A percentile compares a stretch with the other conserved stretches of the same genome.
phyloP scores from a whole-genome alignment of 345 rosid species.

The Ceriops decandra region DNA sequence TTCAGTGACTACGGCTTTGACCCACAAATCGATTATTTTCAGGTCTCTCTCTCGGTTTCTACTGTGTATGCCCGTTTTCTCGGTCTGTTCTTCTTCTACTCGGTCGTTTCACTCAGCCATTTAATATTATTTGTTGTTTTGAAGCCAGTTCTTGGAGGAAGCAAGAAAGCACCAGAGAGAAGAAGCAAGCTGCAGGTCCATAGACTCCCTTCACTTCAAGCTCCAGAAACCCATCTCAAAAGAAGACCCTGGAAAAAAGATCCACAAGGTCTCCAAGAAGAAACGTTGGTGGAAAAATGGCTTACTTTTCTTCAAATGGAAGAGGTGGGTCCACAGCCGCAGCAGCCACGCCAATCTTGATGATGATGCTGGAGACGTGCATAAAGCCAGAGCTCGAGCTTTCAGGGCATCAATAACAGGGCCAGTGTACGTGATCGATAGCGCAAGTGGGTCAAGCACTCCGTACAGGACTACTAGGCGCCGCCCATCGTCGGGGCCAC shows the following conservation, averaged over 20 bases:
- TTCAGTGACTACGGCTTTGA: constrained; percentile 91
- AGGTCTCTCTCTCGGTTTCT: constrained; percentile 37
- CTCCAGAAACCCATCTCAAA: constrained; percentile 81
- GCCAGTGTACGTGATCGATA: constrained; percentile 69
- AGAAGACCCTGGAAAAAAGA: constrained; percentile 48
- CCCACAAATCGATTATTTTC: constrained; percentile 70
- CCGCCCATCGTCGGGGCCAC: constrained; percentile 59
- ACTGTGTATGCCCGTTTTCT: background rate
- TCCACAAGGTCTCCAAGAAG: constrained; percentile 37
- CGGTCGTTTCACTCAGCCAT: background rate
- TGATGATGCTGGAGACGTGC: constrained; percentile 34
- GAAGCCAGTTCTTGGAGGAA: constrained; percentile 65
- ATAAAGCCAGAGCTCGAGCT: constrained; percentile 35
- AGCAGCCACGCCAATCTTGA: background rate
- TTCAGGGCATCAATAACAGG: constrained; percentile 56
- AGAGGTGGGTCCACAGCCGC: constrained; percentile 36
- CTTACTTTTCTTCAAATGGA: constrained; percentile 61
- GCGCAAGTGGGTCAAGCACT: constrained; percentile 55
- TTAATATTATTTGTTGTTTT: background rate
- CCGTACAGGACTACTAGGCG: constrained; percentile 48
- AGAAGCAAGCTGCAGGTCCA: constrained; percentile 28
- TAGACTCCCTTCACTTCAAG: constrained; percentile 67
- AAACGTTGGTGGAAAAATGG: constrained; percentile 84
- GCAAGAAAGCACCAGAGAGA: constrained; percentile 71
- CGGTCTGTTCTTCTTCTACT: background rate